A percentile compares a stretch with the other conserved stretches of the same genome.
These are phyloP conservation scores for Monosporozyma aerobia DNA, from an alignment of 805 yeast genomes.

Conservation along the genomic window DNA sequence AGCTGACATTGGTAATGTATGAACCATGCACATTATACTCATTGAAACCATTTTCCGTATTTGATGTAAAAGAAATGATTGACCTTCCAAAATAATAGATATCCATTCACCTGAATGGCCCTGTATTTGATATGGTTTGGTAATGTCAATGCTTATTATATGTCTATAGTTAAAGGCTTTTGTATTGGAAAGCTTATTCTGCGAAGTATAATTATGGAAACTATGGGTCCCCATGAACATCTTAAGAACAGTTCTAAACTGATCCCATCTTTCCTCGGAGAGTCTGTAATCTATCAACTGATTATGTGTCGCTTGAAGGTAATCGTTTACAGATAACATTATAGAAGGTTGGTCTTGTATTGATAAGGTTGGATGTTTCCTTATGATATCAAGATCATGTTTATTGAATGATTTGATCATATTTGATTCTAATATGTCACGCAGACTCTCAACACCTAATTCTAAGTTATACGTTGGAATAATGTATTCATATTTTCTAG, in stretches of 20 bases:
- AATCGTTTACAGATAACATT: neutral
- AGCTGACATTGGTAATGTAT: slow-evolving; percentile 61
- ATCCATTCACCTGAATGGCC: slow-evolving; percentile 49
- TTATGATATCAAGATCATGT: neutral
- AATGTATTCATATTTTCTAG: slow-evolving; percentile 79
- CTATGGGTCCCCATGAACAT: slow-evolving; percentile 83
- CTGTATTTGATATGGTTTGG: slow-evolving; percentile 68
- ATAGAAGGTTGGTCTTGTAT: neutral
- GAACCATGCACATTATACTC: slow-evolving; percentile 69
- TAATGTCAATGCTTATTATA: slow-evolving; percentile 63
- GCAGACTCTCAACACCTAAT: neutral
- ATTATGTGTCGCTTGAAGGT: neutral
- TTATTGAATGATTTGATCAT: neutral
- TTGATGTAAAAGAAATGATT: slow-evolving; percentile 91
- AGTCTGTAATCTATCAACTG: neutral
- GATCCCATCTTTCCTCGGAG: neutral
- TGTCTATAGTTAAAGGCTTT: slow-evolving; percentile 52
- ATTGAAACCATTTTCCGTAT: slow-evolving; percentile 90
- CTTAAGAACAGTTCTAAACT: slow-evolving; percentile 22
- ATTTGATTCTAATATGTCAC: neutral
- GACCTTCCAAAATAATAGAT: slow-evolving; percentile 86
- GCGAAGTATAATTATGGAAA: slow-evolving; percentile 76
- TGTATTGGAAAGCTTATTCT: slow-evolving; percentile 53
- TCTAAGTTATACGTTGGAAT: slow-evolving; percentile 58
- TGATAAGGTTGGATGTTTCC: neutral